Evolutionary conservation across 768 basidiomycete genomes (phyloP).

Genomic region (Lentinus tigrinus): DNA sequence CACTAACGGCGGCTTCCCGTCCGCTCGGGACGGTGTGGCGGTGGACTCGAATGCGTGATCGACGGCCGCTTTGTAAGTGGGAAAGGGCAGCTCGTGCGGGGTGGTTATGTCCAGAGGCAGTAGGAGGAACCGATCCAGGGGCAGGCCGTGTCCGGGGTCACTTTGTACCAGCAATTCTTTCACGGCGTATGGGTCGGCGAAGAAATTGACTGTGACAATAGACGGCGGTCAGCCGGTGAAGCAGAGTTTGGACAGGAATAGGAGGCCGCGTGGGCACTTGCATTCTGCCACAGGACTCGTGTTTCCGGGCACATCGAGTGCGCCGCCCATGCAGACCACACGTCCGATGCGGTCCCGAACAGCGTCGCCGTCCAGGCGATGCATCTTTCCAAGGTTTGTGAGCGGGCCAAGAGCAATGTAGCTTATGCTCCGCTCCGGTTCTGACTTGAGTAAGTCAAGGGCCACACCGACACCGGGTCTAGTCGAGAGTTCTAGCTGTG

Average conservation of each 20-base stretch:
- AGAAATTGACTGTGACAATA: constrained; percentile 66
- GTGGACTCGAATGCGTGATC: constrained; percentile 61
- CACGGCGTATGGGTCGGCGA: constrained; percentile 85
- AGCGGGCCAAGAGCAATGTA: constrained; percentile 76
- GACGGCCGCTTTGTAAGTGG: constrained; percentile 52
- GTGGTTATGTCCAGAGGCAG: constrained; percentile 84
- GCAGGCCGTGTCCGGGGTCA: constrained; percentile 43
- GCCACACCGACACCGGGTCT: constrained; percentile 53
- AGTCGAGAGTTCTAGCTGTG: constrained; percentile 47
- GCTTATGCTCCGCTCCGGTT: constrained; percentile 54
- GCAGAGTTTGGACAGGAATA: neutral
- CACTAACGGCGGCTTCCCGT: constrained; percentile 54
- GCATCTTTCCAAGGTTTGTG: constrained; percentile 74
- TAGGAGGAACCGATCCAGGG: constrained; percentile 65
- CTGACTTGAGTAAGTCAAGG: constrained; percentile 50
- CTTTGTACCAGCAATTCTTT: constrained; percentile 57
- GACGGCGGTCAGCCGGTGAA: neutral
- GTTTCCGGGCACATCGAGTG: constrained; percentile 89
- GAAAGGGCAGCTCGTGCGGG: constrained; percentile 74
- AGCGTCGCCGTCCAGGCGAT: constrained; percentile 51
- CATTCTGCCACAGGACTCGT: constrained; percentile 82
- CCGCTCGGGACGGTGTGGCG: constrained; percentile 42
- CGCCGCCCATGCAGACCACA: constrained; percentile 92
- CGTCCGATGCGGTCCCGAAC: constrained; percentile 63
- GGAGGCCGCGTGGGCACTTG: constrained; percentile 34